A percentile compares a stretch with the other conserved stretches of the same genome.
These are phyloP conservation scores for Pugionium dolabratum DNA, from an alignment of 345 rosid species.

Conservation along the genomic window DNA sequence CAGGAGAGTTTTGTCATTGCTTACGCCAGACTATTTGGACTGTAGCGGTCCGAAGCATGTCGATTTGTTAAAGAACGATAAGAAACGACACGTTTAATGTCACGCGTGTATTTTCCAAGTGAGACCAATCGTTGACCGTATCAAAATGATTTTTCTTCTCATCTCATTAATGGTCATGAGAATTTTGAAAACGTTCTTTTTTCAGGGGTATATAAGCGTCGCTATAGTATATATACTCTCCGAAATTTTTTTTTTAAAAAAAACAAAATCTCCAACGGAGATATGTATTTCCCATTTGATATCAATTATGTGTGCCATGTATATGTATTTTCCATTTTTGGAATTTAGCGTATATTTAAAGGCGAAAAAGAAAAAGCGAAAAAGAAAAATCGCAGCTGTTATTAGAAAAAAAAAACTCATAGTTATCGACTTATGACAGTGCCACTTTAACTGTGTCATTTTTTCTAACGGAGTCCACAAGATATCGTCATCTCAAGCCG, in stretches of 20 bases:
- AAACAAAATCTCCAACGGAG: too few relatives aligned
- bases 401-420: not conserved
- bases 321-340: not conserved
- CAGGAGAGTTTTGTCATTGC: slow-evolving; percentile 76
- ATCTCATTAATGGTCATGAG: too few relatives aligned
- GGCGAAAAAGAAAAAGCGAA: too few relatives aligned
- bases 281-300: too few relatives aligned
- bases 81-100: slow-evolving; percentile 32
- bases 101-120: slow-evolving; percentile 27
- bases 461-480: slow-evolving; percentile 8
- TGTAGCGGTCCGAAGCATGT: slow-evolving; percentile 39
- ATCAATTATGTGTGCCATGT: too few relatives aligned
- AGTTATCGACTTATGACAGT: slow-evolving; percentile 22
- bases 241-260: not conserved
- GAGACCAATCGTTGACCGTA: slow-evolving; percentile 34
- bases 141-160: not conserved
- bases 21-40: slow-evolving; percentile 76
- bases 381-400: too few relatives aligned
- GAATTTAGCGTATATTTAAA: not conserved
- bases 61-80: slow-evolving; percentile 23
- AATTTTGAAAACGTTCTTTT: not conserved
- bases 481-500: slow-evolving; percentile 15
- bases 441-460: not conserved
- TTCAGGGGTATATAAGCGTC: not conserved
- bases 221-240: not conserved